phyloP scores from a whole-genome alignment of 2,329 filamentous ascomycete species.

The Penicillium sp. region DNA sequence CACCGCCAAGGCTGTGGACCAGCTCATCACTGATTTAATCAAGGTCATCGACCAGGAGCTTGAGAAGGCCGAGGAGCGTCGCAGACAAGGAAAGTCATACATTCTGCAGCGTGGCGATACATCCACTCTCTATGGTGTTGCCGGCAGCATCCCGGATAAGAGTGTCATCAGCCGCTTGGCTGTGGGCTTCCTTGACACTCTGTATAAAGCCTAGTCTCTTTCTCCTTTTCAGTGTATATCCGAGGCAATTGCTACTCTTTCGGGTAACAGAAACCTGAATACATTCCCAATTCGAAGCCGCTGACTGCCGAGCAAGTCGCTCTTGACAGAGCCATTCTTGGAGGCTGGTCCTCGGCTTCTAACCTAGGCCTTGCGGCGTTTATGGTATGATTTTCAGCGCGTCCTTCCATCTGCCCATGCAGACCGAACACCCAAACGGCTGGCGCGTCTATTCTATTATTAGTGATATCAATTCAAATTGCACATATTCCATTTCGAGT shows the following conservation, averaged over 20 bases:
- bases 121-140: slow-evolving; percentile 89
- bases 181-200: slow-evolving; percentile 83
- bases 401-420: background rate
- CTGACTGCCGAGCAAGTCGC: background rate
- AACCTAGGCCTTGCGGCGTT: slow-evolving; percentile 10
- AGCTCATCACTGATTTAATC: slow-evolving; percentile 69
- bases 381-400: slow-evolving; percentile 5
- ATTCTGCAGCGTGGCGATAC: slow-evolving; percentile 64
- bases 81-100: slow-evolving; percentile 58
- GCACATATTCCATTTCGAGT: slow-evolving; percentile 19
- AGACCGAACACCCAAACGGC: slow-evolving; percentile 5
- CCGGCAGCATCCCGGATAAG: slow-evolving; percentile 93
- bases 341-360: background rate
- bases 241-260: background rate
- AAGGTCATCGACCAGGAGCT: slow-evolving; percentile 64
- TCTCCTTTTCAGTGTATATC: slow-evolving; percentile 13
- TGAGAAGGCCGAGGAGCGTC: slow-evolving; percentile 74
- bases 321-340: background rate
- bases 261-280: background rate
- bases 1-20: slow-evolving; percentile 77
- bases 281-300: background rate
- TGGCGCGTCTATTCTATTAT: slow-evolving; percentile 12
- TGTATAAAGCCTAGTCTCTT: slow-evolving; percentile 73
- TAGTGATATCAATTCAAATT: slow-evolving; percentile 15
- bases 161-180: slow-evolving; percentile 89